Conservation (phyloP, 768 basidiomycete species). For the Leccinum boreale region DNA sequence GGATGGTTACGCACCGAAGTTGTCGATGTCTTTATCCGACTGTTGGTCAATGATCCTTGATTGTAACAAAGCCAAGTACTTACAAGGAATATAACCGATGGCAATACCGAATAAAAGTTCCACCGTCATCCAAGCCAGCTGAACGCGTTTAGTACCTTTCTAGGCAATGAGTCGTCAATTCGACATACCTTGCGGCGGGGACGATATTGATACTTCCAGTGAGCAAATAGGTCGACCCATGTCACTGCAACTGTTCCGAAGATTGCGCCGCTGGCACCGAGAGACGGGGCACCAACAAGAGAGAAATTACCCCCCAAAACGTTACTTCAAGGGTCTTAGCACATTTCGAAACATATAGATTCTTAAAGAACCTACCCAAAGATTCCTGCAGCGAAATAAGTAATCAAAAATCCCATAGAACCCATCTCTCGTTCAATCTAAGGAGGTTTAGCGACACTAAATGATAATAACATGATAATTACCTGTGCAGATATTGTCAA, state of each 20-base stretch:
- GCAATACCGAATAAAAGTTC: slow-evolving; percentile 87
- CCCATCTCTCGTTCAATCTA: slow-evolving; percentile 93
- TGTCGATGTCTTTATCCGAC: slow-evolving; percentile 67
- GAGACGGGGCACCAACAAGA: slow-evolving; percentile 80
- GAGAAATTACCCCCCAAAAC: slow-evolving; percentile 92
- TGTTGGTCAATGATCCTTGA: slow-evolving; percentile 14
- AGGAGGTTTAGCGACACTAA: background rate
- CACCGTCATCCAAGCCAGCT: slow-evolving; percentile 82
- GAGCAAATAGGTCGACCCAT: slow-evolving; percentile 87
- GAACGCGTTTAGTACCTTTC: background rate
- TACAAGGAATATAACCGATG: slow-evolving; percentile 81
- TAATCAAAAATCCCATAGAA: slow-evolving; percentile 75
- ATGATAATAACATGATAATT: slow-evolving; percentile 2
- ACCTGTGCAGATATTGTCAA: slow-evolving; percentile 77
- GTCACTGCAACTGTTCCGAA: slow-evolving; percentile 83
- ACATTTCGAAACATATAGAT: background rate
- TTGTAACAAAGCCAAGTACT: slow-evolving; percentile 24
- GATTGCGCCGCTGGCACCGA: slow-evolving; percentile 92
- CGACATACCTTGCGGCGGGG: slow-evolving; percentile 70
- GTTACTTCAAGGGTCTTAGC: slow-evolving; percentile 45
- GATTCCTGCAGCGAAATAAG: slow-evolving; percentile 89
- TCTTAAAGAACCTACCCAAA: slow-evolving; percentile 60
- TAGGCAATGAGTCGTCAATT: background rate
- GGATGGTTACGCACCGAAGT: slow-evolving; percentile 59
- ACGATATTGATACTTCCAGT: slow-evolving; percentile 86